A percentile compares a stretch with the other conserved stretches of the same genome.
Evolutionary conservation across 768 basidiomycete species (phyloP).

Genomic region (Boletus subparvulus): DNA sequence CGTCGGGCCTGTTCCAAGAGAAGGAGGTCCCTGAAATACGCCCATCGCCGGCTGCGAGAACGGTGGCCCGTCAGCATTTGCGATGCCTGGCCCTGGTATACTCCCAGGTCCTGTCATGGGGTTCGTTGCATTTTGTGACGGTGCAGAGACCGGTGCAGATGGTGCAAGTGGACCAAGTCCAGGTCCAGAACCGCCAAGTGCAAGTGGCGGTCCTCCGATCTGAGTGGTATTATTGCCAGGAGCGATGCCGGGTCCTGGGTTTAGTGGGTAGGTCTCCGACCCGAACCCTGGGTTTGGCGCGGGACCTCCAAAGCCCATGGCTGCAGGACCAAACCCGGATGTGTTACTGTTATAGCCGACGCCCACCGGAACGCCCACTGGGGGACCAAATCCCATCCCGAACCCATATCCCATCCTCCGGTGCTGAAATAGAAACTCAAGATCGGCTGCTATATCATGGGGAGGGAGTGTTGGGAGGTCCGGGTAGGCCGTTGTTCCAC

Average conservation of each 20-base stretch:
- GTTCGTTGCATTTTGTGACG: conserved; percentile 13
- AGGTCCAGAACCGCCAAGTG: conserved; percentile 10
- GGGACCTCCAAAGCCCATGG: conserved; percentile 18
- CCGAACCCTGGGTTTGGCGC: conserved; percentile 18
- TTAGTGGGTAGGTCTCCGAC: conserved; percentile 17
- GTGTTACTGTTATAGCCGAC: conserved; percentile 16
- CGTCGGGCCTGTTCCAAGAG: conserved; percentile 17
- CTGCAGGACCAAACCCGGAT: conserved; percentile 18
- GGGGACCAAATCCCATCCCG: conserved; percentile 26
- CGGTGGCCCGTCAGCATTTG: conserved; percentile 13
- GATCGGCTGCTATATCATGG: conserved; percentile 50
- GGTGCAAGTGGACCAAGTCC: conserved; percentile 5
- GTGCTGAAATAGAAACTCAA: conserved; percentile 54
- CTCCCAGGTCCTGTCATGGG: conserved; percentile 4
- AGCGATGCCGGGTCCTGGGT: conserved; percentile 12
- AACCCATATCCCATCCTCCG: conserved; percentile 28
- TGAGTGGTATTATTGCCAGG: conserved; percentile 5
- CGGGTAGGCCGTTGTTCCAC: conserved; percentile 38
- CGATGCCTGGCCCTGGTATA: conserved; percentile 10
- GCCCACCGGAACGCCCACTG: conserved; percentile 6
- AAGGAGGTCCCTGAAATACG: conserved; percentile 25
- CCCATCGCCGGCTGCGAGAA: conserved; percentile 31
- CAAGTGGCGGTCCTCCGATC: conserved; percentile 8
- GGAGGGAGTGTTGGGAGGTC: conserved; percentile 42
- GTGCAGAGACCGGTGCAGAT: background rate